Percentiles rank a stretch among this genome's conserved stretches.
These are phyloP conservation scores for Glycine soja DNA, from an alignment of 306 rosid species.

Conservation along the genomic window DNA sequence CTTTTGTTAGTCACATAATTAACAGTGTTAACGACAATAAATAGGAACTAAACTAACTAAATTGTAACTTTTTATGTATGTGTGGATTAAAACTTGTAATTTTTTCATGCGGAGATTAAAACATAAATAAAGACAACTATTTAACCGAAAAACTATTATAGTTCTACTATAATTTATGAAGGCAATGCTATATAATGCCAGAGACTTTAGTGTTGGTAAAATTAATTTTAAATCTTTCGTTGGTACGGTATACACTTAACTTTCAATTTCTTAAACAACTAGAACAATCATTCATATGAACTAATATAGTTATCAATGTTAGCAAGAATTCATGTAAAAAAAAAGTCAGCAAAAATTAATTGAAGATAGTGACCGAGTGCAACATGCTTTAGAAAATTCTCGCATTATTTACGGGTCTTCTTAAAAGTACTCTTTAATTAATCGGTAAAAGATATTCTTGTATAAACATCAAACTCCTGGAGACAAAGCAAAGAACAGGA, in stretches of 20 bases:
- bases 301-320: too few relatives aligned
- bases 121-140: not conserved
- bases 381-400: constrained; percentile 33
- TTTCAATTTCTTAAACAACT: not conserved
- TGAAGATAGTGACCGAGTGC: constrained; percentile 29
- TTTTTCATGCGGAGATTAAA: too few relatives aligned
- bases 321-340: too few relatives aligned
- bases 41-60: too few relatives aligned
- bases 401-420: constrained; percentile 17
- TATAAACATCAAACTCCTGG: constrained; percentile 47
- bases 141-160: not conserved
- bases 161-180: not conserved
- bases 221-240: not conserved
- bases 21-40: too few relatives aligned
- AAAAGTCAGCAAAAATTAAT: constrained; percentile 8
- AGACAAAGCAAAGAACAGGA: constrained; percentile 40
- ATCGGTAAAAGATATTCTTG: constrained; percentile 39
- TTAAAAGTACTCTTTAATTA: constrained; percentile 39
- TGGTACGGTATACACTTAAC: not conserved
- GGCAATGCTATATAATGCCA: not conserved
- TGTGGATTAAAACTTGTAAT: too few relatives aligned
- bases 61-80: too few relatives aligned
- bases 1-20: too few relatives aligned
- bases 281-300: too few relatives aligned
- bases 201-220: not conserved